Conservation (phyloP, 2,329 filamentous ascomycete species). For the Fonsecaea pugnacius region DNA sequence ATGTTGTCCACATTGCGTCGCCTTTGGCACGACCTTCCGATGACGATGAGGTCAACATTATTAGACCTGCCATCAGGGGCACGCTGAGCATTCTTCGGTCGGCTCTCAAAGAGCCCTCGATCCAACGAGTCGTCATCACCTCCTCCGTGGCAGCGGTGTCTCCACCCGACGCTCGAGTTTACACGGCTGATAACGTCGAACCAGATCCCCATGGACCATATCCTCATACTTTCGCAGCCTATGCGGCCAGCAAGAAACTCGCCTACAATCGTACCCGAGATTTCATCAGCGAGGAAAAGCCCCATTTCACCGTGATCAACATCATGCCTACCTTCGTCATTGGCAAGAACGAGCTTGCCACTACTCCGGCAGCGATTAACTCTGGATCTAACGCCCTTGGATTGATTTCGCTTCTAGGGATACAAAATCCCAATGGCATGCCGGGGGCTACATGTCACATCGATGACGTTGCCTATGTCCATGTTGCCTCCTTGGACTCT, state of each 20-base stretch:
- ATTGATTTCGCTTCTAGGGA: slow-evolving; percentile 26
- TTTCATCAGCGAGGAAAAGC: slow-evolving; percentile 61
- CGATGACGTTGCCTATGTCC: slow-evolving; percentile 42
- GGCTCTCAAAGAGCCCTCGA: slow-evolving; percentile 65
- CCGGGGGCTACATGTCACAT: slow-evolving; percentile 34
- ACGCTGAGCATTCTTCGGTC: slow-evolving; percentile 64
- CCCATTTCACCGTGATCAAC: slow-evolving; percentile 63
- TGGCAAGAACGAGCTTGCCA: slow-evolving; percentile 49
- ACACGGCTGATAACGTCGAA: slow-evolving; percentile 41
- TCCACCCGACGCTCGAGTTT: slow-evolving; percentile 35
- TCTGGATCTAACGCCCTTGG: slow-evolving; percentile 38
- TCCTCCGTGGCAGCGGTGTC: slow-evolving; percentile 71
- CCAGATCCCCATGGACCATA: slow-evolving; percentile 36
- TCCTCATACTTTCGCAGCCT: slow-evolving; percentile 42
- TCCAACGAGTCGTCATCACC: slow-evolving; percentile 74
- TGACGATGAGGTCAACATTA: slow-evolving; percentile 42
- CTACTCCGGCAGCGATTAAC: slow-evolving; percentile 24
- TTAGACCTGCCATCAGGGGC: slow-evolving; percentile 66
- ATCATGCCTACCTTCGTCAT: slow-evolving; percentile 68
- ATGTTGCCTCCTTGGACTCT: slow-evolving; percentile 39
- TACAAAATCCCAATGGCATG: slow-evolving; percentile 19
- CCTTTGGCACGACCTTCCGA: slow-evolving; percentile 23
- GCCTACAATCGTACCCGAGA: slow-evolving; percentile 70
- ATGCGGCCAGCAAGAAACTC: slow-evolving; percentile 63
- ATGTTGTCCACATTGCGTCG: slow-evolving; percentile 45